Evolutionary conservation across 1,284 basidiomycete species (phyloP).

Genomic region (Trichosporon ovoides): DNA sequence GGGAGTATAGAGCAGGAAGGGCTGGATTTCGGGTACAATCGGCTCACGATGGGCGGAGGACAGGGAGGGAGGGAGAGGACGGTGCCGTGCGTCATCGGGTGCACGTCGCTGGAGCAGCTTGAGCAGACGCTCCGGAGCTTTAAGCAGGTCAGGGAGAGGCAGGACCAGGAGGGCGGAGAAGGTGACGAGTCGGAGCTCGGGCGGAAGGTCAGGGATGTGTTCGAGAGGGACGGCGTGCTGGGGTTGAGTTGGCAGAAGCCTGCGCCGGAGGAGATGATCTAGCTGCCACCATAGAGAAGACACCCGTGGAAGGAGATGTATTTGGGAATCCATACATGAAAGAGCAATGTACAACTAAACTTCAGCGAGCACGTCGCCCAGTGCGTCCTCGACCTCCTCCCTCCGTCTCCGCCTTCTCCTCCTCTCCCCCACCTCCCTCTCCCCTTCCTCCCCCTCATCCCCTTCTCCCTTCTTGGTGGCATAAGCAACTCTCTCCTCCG

Average conservation of each 20-base stretch:
- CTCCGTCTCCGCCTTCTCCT: neutral
- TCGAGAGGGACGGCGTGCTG: slow-evolving; percentile 55
- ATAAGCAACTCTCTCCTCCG: slow-evolving; percentile 22
- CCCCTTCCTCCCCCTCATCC: too few species aligned
- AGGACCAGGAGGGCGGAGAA: too few species aligned
- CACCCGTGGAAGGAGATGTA: too few species aligned
- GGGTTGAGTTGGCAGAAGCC: slow-evolving; percentile 50
- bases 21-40: slow-evolving; percentile 64
- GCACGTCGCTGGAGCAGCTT: slow-evolving; percentile 54
- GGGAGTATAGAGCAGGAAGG: slow-evolving; percentile 61
- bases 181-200: too few species aligned
- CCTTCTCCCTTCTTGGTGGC: too few species aligned
- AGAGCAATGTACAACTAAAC: neutral
- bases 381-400: slow-evolving; percentile 22
- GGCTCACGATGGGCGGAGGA: slow-evolving; percentile 39
- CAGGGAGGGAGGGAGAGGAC: slow-evolving; percentile 28
- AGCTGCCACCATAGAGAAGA: too few species aligned
- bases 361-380: slow-evolving; percentile 23
- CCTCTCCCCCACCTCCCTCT: neutral
- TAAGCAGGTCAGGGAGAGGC: slow-evolving; percentile 48
- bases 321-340: too few species aligned
- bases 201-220: slow-evolving; percentile 51
- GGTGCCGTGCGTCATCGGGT: slow-evolving; percentile 69
- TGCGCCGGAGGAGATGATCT: slow-evolving; percentile 10
- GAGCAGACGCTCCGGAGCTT: slow-evolving; percentile 70